A percentile compares a stretch with the other conserved stretches of the same genome.
These are phyloP conservation scores for Kwoniella sp. DNA, from an alignment of 768 basidiomycete genomes.

Conservation along the genomic window DNA sequence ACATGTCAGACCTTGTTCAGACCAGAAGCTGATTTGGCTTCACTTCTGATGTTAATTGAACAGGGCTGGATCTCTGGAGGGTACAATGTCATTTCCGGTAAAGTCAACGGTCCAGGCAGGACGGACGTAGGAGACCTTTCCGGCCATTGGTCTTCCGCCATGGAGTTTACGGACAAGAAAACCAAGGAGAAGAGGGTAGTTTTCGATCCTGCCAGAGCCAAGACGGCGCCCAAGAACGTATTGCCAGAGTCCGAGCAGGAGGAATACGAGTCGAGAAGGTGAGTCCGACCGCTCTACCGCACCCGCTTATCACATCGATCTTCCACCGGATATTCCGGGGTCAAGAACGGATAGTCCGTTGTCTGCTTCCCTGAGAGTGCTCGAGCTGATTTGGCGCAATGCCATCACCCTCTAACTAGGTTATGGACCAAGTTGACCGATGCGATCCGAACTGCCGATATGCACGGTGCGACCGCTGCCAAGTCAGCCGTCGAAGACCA, in stretches of 20 bases:
- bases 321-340: background rate
- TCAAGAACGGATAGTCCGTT: too few species aligned
- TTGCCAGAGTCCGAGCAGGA: constrained; percentile 84
- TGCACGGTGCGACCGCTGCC: constrained; percentile 89
- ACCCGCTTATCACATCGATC: background rate
- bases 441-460: constrained; percentile 83
- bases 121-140: constrained; percentile 77
- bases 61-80: constrained; percentile 96
- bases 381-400: too few species aligned
- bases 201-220: constrained; percentile 79
- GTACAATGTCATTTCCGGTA: constrained; percentile 86
- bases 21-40: too few species aligned
- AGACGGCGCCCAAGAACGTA: constrained; percentile 79
- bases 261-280: constrained; percentile 84
- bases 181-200: constrained; percentile 70
- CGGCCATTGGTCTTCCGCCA: constrained; percentile 85
- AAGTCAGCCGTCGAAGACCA: constrained; percentile 89
- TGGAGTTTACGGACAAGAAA: constrained; percentile 77
- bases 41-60: background rate
- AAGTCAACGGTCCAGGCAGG: constrained; percentile 65
- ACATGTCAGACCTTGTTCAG: too few species aligned
- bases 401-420: constrained; percentile 57
- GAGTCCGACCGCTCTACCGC: constrained; percentile 36
- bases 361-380: background rate
- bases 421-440: constrained; percentile 81